Percentiles rank a stretch among this genome's conserved stretches.
These are phyloP conservation scores for Annona squamosa DNA, from an alignment of 164 flowering plant genomes.

Conservation along the genomic window DNA sequence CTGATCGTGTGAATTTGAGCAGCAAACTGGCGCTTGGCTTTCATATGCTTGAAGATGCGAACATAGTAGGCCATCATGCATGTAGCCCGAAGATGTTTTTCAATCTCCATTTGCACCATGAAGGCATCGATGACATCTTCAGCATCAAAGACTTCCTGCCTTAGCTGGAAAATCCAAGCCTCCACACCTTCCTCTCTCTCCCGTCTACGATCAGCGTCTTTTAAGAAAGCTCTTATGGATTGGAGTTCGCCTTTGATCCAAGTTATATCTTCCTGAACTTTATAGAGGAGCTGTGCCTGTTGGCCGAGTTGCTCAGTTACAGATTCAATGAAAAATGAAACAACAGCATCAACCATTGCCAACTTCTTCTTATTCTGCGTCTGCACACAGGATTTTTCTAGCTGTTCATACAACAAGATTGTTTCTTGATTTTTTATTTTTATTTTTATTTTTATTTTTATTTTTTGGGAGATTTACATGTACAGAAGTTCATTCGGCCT, in stretches of 20 bases:
- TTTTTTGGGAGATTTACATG: too few relatives aligned
- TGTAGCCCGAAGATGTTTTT: neutral
- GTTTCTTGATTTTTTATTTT: too few relatives aligned
- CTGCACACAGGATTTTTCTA: too few relatives aligned
- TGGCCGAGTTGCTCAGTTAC: neutral
- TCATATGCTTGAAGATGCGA: neutral
- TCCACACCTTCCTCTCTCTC: neutral
- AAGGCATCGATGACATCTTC: conserved; percentile 8
- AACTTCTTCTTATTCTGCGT: neutral
- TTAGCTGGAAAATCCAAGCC: neutral
- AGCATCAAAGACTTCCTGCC: neutral
- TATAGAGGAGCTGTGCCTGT: neutral
- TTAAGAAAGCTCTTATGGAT: neutral
- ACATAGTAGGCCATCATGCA: neutral
- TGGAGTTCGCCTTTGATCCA: neutral
- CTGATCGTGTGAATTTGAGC: neutral
- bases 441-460: too few relatives aligned
- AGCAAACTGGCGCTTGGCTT: neutral
- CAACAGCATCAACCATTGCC: conserved; percentile 4
- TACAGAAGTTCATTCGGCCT: too few relatives aligned
- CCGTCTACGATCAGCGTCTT: neutral
- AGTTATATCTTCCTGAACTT: neutral
- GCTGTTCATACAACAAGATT: too few relatives aligned
- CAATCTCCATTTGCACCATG: neutral
- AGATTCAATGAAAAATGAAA: neutral